phyloP scores from a whole-genome alignment of 306 rosid genomes.

The Comarum palustre region DNA sequence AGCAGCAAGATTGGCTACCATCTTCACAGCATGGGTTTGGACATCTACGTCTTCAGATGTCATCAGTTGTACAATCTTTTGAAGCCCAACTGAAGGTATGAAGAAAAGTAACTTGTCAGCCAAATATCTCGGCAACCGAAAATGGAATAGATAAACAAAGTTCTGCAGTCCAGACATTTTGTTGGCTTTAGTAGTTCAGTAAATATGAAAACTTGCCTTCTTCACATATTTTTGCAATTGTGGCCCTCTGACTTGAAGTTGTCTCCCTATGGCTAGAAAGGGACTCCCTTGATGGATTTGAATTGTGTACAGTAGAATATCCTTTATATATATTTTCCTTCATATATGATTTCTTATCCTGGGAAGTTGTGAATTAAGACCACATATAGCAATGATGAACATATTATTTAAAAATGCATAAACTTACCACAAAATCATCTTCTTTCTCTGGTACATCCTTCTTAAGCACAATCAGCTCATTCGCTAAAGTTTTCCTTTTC shows the following conservation, averaged over 20 bases:
- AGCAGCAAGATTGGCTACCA: conserved; percentile 81
- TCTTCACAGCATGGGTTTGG: conserved; percentile 70
- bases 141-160: neutral
- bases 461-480: conserved; percentile 42
- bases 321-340: conserved; percentile 39
- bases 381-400: neutral
- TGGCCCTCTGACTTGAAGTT: conserved; percentile 48
- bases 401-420: neutral
- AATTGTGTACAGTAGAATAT: conserved; percentile 31
- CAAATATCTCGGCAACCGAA: conserved; percentile 11
- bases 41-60: conserved; percentile 50
- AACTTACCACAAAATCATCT: conserved; percentile 46
- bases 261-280: conserved; percentile 49
- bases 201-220: conserved; percentile 47
- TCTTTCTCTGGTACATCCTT: conserved; percentile 38
- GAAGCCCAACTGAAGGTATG: conserved; percentile 54
- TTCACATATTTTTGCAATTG: conserved; percentile 67
- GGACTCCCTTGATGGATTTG: conserved; percentile 38
- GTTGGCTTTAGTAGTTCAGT: neutral
- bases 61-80: conserved; percentile 55
- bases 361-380: conserved; percentile 19
- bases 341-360: conserved; percentile 41
- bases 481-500: conserved; percentile 46
- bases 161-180: conserved; percentile 4
- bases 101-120: conserved; percentile 25